These are phyloP conservation scores for Neospermospora avenae DNA, from an alignment of 2,329 filamentous ascomycete genomes.

Conservation along the genomic window DNA sequence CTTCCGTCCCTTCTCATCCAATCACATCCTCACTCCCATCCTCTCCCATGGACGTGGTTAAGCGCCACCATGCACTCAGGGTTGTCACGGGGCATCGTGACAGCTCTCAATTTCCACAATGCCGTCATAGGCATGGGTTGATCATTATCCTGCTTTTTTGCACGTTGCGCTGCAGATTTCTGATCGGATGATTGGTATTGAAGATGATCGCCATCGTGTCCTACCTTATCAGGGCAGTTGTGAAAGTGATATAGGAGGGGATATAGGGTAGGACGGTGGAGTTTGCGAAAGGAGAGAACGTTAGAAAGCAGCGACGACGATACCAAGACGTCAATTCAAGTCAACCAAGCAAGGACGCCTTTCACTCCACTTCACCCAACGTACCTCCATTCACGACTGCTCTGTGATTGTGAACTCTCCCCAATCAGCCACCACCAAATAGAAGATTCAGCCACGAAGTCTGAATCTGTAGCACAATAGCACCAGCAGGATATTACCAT, in stretches of 20 bases:
- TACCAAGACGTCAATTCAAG: not conserved
- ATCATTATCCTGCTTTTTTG: not conserved
- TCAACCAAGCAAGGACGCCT: no score
- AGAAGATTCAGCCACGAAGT: no score
- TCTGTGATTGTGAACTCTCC: no score
- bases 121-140: not conserved
- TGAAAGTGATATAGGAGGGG: not conserved
- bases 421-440: no score
- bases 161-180: not conserved
- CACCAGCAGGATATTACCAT: no score
- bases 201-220: not conserved
- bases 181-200: not conserved
- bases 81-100: not conserved
- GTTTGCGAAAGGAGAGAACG: not conserved
- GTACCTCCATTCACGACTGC: no score
- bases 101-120: not conserved
- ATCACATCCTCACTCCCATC: not conserved
- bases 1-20: not conserved
- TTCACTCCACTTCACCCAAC: no score
- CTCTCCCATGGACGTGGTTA: not conserved
- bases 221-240: not conserved
- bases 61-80: not conserved
- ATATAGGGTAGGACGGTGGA: not conserved
- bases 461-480: no score
- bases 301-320: not conserved